Evolutionary conservation across 495 filamentous ascomycete genomes (phyloP).

Genomic region (Trichoderma asperelloides): DNA sequence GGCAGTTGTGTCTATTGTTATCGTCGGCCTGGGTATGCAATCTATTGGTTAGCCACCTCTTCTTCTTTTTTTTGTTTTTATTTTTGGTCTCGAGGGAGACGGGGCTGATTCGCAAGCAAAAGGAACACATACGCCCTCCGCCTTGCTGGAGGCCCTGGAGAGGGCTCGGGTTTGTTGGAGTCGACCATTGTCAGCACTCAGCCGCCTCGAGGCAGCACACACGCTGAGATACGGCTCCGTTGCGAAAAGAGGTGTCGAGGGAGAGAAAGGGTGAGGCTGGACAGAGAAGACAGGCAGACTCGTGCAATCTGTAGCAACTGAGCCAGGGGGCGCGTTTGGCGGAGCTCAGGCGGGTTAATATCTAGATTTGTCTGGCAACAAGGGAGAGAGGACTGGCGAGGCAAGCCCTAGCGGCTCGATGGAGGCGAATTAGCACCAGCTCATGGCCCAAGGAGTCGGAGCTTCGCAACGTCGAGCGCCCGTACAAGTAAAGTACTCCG

Average conservation of each 20-base stretch:
- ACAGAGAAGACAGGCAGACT: background rate
- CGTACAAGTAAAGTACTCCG: background rate
- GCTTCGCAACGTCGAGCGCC: background rate
- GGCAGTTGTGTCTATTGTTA: constrained; percentile 29
- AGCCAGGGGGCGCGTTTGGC: background rate
- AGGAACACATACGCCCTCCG: constrained; percentile 8
- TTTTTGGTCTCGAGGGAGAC: background rate
- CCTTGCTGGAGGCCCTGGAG: background rate
- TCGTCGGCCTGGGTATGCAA: constrained; percentile 23
- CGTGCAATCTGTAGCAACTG: background rate
- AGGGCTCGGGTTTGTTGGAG: background rate
- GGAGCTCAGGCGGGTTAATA: background rate
- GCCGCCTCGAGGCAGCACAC: constrained; percentile 3
- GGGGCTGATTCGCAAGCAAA: background rate
- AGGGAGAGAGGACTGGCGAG: background rate
- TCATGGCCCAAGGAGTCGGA: background rate
- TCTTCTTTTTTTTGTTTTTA: too few species aligned
- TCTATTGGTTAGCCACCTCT: constrained; percentile 8
- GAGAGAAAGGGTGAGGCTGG: background rate
- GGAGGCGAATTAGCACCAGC: background rate
- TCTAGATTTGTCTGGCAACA: background rate
- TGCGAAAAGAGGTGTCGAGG: background rate
- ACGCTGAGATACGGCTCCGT: background rate
- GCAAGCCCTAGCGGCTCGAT: background rate
- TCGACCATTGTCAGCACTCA: constrained; percentile 5